Evolutionary conservation across 768 basidiomycete genomes (phyloP).

Genomic region (Pluteus cervinus): DNA sequence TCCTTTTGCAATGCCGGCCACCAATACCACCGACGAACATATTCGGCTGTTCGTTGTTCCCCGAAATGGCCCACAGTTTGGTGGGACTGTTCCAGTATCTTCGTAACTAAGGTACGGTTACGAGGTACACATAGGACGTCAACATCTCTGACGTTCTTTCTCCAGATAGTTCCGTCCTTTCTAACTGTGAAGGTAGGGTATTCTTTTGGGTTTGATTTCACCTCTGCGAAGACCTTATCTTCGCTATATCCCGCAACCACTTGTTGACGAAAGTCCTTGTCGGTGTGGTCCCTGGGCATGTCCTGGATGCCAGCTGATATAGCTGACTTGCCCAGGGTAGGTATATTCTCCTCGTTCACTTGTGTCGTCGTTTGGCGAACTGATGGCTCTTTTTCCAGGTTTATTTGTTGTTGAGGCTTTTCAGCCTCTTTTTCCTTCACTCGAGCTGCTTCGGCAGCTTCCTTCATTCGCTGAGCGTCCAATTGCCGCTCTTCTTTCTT

Average conservation of each 20-base stretch:
- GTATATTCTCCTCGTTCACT: too few relatives aligned
- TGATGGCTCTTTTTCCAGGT: too few relatives aligned
- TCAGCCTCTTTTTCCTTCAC: too few relatives aligned
- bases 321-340: too few relatives aligned
- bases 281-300: too few relatives aligned
- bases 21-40: slow-evolving; percentile 29
- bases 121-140: slow-evolving; percentile 16
- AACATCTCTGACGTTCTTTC: slow-evolving; percentile 1
- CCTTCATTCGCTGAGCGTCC: slow-evolving; percentile 8
- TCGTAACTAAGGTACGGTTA: slow-evolving; percentile 6
- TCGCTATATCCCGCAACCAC: slow-evolving; percentile 9
- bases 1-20: slow-evolving; percentile 19
- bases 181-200: slow-evolving; percentile 4
- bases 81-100: slow-evolving; percentile 19
- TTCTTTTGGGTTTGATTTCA: slow-evolving; percentile 4
- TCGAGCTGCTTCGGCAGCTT: too few relatives aligned
- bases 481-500: slow-evolving; percentile 5
- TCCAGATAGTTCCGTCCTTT: slow-evolving; percentile 6
- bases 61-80: slow-evolving; percentile 25
- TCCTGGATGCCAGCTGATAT: too few relatives aligned
- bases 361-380: too few relatives aligned
- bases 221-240: slow-evolving; percentile 7
- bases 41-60: slow-evolving; percentile 16
- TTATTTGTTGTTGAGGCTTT: too few relatives aligned
- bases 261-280: too few relatives aligned